Base-by-base conservation (phyloP, 352 stramenopile genomes). In the Heterotrichella gracilis region DNA sequence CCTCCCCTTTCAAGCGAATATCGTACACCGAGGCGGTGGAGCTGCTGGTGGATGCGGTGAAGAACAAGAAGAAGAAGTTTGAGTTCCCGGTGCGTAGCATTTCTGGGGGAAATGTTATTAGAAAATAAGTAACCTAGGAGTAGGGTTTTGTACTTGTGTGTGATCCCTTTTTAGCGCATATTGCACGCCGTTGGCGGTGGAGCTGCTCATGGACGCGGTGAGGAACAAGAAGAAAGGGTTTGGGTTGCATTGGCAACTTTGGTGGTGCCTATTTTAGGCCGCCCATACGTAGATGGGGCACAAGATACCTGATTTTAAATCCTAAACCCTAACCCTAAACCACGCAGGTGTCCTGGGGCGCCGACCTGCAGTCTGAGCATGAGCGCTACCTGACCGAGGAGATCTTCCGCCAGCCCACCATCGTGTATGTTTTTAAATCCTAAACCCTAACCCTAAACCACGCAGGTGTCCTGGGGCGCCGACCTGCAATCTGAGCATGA, bases 401-500 rank as follows among this genome's bases (percentile, higher is more conserved):
- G 22, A 68, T 85, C 20, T 86, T 80, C 69, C 78, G 82, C 68
- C 73, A 75, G 22, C 79, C 80, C 0, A 84, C 91, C 22, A 84
- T 94, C 68, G 80, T 94, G 68, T n/a, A n/a, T n/a, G n/a, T n/a
- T n/a, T n/a, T n/a, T n/a, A n/a, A n/a, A n/a, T n/a, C n/a, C n/a
- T n/a, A n/a, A n/a, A n/a, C n/a, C n/a, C n/a, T n/a, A n/a, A n/a
- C n/a, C n/a, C n/a, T n/a, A n/a, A n/a, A n/a, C n/a, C 32, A 53
- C 70, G 0, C 70, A 76, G 69, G n/a, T 41, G 9, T 25, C 82
- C 32, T 95, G 87, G 87, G 86, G 89, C 20, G 91, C 93, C 69
- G 85, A 95, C 73, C 76, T 95, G 25, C 81, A 85, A 25, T 89
- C 84, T 21, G 89, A 96, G 75, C 85, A 95, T 70, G 88, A 96